Conservation (phyloP, 2,329 filamentous ascomycete species). For the Zasmidium citrigriseum region DNA sequence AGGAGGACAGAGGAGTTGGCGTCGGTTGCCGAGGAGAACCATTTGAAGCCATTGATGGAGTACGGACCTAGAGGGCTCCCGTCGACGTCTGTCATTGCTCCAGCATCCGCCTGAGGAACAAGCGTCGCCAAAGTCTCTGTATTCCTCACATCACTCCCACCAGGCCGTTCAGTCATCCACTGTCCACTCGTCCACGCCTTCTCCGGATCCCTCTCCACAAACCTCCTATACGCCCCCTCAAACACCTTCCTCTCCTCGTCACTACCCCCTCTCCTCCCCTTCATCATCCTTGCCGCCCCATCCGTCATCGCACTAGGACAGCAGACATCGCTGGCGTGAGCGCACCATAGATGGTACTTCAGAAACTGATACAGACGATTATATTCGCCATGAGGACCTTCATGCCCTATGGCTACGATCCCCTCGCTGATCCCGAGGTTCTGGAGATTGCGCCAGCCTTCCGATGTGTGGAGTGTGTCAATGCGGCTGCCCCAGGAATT, state of each 20-base stretch:
- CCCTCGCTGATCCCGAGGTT: conserved; percentile 61
- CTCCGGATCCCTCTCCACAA: conserved; percentile 55
- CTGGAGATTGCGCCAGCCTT: conserved; percentile 68
- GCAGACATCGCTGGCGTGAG: conserved; percentile 61
- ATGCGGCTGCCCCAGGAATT: conserved; percentile 63
- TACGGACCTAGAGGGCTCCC: conserved; percentile 40
- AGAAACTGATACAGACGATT: conserved; percentile 63
- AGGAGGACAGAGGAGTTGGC: conserved; percentile 65
- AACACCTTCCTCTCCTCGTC: conserved; percentile 23
- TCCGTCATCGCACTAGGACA: conserved; percentile 70
- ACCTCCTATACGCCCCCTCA: conserved; percentile 43
- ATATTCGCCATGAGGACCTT: conserved; percentile 52
- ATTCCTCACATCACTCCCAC: conserved; percentile 68
- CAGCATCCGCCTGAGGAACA: neutral
- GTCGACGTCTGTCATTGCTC: conserved; percentile 7
- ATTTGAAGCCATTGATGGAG: conserved; percentile 69
- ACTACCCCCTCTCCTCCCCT: conserved; percentile 34
- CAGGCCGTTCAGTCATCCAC: conserved; percentile 74
- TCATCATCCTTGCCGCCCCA: conserved; percentile 55
- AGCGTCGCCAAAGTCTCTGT: conserved; percentile 59
- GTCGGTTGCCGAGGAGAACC: conserved; percentile 69
- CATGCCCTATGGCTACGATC: conserved; percentile 62
- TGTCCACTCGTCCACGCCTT: conserved; percentile 72
- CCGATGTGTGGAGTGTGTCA: conserved; percentile 62
- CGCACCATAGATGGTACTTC: conserved; percentile 59